Conservation (phyloP, 2,329 filamentous ascomycete species). For the Penicillium sp. region DNA sequence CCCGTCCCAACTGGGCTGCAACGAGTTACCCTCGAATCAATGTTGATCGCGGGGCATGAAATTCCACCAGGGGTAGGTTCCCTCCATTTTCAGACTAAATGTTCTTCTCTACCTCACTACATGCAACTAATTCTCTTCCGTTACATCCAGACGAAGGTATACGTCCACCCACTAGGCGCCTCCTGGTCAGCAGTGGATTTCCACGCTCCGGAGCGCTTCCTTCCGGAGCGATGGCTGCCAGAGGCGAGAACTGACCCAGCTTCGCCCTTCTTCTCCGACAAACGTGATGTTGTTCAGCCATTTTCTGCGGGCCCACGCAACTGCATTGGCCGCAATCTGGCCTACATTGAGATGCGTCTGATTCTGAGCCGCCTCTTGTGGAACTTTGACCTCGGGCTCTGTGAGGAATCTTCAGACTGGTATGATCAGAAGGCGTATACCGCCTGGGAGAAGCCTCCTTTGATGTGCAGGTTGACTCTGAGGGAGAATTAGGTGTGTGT, state of each 20-base stretch:
- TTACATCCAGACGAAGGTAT: too few relatives aligned
- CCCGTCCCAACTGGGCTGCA: too few relatives aligned
- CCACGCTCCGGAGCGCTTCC: slow-evolving; percentile 29
- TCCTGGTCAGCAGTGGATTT: too few relatives aligned
- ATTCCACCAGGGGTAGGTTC: too few relatives aligned
- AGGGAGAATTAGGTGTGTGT: too few relatives aligned
- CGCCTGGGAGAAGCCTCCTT: slow-evolving; percentile 41
- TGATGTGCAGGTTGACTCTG: slow-evolving; percentile 17
- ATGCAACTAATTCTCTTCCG: too few relatives aligned
- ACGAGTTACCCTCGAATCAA: too few relatives aligned
- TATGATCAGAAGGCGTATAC: slow-evolving; percentile 37
- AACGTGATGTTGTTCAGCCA: slow-evolving; percentile 47
- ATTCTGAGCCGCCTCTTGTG: slow-evolving; percentile 50
- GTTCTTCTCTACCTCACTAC: too few relatives aligned
- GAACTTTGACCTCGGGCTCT: slow-evolving; percentile 50
- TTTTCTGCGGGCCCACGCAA: slow-evolving; percentile 51
- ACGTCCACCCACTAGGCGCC: too few relatives aligned
- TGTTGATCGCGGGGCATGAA: too few relatives aligned
- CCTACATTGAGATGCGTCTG: slow-evolving; percentile 51
- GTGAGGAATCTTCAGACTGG: slow-evolving; percentile 39
- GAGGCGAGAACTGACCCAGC: neutral
- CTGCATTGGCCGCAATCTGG: slow-evolving; percentile 48
- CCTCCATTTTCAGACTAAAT: too few relatives aligned
- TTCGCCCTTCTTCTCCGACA: slow-evolving; percentile 42
- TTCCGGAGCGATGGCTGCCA: slow-evolving; percentile 49